phyloP scores from a whole-genome alignment of 371 early-diverging fungal species.

The Syncephalastrum racemosum region DNA sequence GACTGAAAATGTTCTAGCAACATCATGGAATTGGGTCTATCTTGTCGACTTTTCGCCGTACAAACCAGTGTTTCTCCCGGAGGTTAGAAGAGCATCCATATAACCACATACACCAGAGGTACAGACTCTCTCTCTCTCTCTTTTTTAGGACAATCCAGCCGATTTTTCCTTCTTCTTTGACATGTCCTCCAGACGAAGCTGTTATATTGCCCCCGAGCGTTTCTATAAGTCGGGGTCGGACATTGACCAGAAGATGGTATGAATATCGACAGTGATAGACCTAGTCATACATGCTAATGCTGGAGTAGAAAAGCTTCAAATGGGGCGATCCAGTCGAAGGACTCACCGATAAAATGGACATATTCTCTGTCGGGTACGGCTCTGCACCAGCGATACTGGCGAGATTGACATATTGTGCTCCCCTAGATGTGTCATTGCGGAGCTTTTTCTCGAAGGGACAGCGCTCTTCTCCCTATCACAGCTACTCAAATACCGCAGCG shows the following conservation, averaged over 20 bases:
- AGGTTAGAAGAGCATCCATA: slow-evolving; percentile 43
- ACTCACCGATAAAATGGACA: slow-evolving; percentile 86
- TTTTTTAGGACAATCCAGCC: slow-evolving; percentile 89
- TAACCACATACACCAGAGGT: neutral
- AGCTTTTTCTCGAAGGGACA: slow-evolving; percentile 89
- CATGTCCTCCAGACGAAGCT: slow-evolving; percentile 79
- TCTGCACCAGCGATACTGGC: neutral
- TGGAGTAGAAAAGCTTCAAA: slow-evolving; percentile 28
- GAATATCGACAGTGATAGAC: slow-evolving; percentile 1
- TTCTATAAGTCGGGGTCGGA: slow-evolving; percentile 77
- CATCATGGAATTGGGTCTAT: slow-evolving; percentile 94
- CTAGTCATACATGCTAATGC: neutral
- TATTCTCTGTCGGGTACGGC: slow-evolving; percentile 89
- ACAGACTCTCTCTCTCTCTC: neutral
- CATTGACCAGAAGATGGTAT: slow-evolving; percentile 59
- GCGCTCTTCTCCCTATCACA: slow-evolving; percentile 89
- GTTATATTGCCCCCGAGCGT: slow-evolving; percentile 96
- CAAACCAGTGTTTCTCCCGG: slow-evolving; percentile 91
- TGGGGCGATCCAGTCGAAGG: slow-evolving; percentile 41
- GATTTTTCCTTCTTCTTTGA: slow-evolving; percentile 96
- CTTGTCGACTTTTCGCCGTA: slow-evolving; percentile 87
- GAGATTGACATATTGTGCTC: too few relatives aligned
- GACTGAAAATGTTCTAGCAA: slow-evolving; percentile 68
- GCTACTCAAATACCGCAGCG: slow-evolving; percentile 81
- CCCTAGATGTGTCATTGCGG: slow-evolving; percentile 89